A percentile compares a stretch with the other conserved stretches of the same genome.
phyloP scores from a whole-genome alignment of 768 basidiomycete species.

The Pulveroboletus ravenelii region DNA sequence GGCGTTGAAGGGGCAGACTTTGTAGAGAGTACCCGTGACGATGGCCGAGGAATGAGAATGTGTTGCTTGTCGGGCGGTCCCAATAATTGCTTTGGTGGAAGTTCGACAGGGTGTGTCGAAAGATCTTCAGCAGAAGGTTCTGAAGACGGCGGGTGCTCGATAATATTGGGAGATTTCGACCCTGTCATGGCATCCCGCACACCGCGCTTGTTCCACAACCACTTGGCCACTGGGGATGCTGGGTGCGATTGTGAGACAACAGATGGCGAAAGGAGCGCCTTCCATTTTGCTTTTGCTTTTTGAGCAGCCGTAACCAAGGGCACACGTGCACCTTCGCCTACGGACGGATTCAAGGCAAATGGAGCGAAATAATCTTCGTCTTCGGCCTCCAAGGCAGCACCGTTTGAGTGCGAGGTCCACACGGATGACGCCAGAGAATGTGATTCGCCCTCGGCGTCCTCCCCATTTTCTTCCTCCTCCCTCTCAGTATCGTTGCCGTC shows the following conservation, averaged over 20 bases:
- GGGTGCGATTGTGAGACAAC: constrained; percentile 28
- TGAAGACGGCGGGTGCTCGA: constrained; percentile 24
- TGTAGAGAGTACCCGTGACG: constrained; percentile 27
- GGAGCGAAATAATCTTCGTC: constrained; percentile 39
- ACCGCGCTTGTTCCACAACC: constrained; percentile 28
- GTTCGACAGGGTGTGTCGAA: constrained; percentile 19
- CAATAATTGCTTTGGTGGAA: constrained; percentile 8
- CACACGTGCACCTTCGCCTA: constrained; percentile 33
- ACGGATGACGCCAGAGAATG: constrained; percentile 52
- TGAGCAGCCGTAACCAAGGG: constrained; percentile 41
- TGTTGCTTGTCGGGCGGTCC: constrained; percentile 19
- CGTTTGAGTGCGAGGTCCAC: constrained; percentile 42
- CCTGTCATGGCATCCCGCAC: constrained; percentile 5
- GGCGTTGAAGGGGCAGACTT: constrained; percentile 29
- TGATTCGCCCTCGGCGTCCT: constrained; percentile 43
- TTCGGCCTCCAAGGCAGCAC: constrained; percentile 31
- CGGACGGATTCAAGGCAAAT: constrained; percentile 20
- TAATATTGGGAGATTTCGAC: constrained; percentile 22
- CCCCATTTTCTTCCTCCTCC: constrained; percentile 36
- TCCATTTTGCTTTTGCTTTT: constrained; percentile 55
- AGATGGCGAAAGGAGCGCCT: constrained; percentile 40
- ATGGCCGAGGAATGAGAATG: constrained; percentile 21
- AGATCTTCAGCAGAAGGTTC: constrained; percentile 23
- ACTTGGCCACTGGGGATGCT: constrained; percentile 23
- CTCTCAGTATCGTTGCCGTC: constrained; percentile 40